Evolutionary conservation across 257 asterid species (phyloP), one percentile per base, ranked within the genome.

Genomic region (Jaltomata sinuosa): DNA sequence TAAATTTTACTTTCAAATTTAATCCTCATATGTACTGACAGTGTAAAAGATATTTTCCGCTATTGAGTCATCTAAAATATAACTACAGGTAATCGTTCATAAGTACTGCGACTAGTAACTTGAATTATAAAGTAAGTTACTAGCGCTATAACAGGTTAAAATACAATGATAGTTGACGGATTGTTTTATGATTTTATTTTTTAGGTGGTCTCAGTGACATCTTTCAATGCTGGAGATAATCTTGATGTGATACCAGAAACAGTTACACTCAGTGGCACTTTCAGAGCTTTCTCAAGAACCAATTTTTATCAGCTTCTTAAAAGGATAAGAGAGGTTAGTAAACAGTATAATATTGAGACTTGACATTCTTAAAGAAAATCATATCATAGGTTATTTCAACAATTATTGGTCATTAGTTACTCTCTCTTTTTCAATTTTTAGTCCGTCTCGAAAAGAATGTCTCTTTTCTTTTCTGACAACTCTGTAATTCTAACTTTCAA

Each of bases 241-340:
- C 87, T 86, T 64, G 92, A 87, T 69, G 80, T 27, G 7, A 82
- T 83, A 69, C 88, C 95, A 19, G 87, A 87, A 49, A 68, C 78
- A 53, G 93, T 94, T 6, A 91, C 84, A 16, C 91, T 96, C 52
- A 89, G 95, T 25, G 98, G 99, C 82, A 96, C 99, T 40, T 86
- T 96, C 84, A 90, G 98, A 87, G 98, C 99, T 8, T 94, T 96
- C 83, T 94, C 99, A 5, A 92, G 78, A 79, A 52, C 89, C 47
- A 93, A 86, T 87, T 92, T 96, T 87, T 83, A 89, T 53, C 94
- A 85, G 16, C 94, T 93, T 83, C 86, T 94, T 81, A 85, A 77
- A 77, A 90, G 99, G 87, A 96, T 96, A 25, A 93, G 93, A 86
- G 96, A 96, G 97, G 99, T 93, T 59, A 12, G 91, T 85, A 69